Evolutionary conservation across 2,329 filamentous ascomycete species (phyloP), one percentile per base, ranked within the genome.

Genomic region (Aspergillus sojae): DNA sequence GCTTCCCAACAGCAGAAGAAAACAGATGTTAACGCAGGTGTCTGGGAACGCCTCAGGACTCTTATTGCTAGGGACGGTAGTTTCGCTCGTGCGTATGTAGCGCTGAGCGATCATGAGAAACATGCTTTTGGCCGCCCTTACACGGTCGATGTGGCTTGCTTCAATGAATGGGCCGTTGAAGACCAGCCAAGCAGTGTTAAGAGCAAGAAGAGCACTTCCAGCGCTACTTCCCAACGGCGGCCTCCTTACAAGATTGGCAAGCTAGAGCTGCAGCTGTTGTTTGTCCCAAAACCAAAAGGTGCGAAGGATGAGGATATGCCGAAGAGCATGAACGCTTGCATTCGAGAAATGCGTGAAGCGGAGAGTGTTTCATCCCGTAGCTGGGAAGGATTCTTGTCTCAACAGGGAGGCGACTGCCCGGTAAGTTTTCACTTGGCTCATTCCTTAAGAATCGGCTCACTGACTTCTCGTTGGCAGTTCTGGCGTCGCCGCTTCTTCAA

Each of bases 401-500:
- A 99, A 77, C 95, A 99, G 80, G 95, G 95, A 75, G 95, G 95
- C 71, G 95, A 99, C 77, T 99, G 95, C 79, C 93, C 94, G 57
- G 93, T 97, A 88, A 88, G 93, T 86, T 26, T 30, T 4, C 28
- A 34, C 11, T 65, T 43, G 11, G 2, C 14, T 45, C 14, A 43
- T 34, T 43, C 21, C 30, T 7, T 4, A n/a, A 4, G 23, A 28
- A 39, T 41, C 36, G 34, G 12, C 19, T 21, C 14, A 32, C 57
- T 62, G 21, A 61, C 32, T 60, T 68, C 60, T 70, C 62, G 1
- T 26, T 23, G 41, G 52, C 70, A 97, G 91, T 98, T 93, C 84
- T 99, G 95, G 95, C 93, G 95, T 66, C 93, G 95, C 64, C 92
- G 95, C 65, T 98, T 96, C 82, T 99, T 99, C 85, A 96, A 95